Evolutionary conservation across 768 basidiomycete genomes (phyloP), one percentile per base, ranked within the genome.

Genomic region (Russula ochroleuca): DNA sequence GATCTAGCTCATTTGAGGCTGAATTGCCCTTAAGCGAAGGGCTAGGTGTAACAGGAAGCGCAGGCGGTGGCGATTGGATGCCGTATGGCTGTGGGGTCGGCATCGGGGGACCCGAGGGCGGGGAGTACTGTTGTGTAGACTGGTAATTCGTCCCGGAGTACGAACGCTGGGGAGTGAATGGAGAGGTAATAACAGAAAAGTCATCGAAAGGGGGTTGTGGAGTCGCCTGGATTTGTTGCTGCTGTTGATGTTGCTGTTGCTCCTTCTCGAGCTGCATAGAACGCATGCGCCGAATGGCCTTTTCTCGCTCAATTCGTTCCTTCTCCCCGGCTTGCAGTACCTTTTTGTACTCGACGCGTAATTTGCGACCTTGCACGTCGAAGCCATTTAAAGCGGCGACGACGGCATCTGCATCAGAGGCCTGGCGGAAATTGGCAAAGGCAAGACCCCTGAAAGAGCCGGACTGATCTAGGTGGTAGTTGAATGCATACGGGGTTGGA

Each of bases 281-380:
- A 69, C 92, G 87, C 95, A 99, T 99, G 65, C 97, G 84, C 67
- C 95, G 89, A 66, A 99, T 86, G 2, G 97, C 97, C 80, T 99
- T 99, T 79, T 98, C 96, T 62, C 96, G 80, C 76, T 99, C 97
- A 72, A 98, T 99, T 62, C 93, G 85, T 72, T 99, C 97, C 78
- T 99, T 99, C 77, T 99, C 97, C 54, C 96, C 95, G 4, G 95
- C 94, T 74, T 98, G 95, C n/a, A 99, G 78, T 9, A 98, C 96
- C 76, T 98, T 98, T 80, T 99, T 99, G 80, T 98, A 98, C 76
- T 99, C 97, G 61, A 98, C 96, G 48, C 97, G 90, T 56, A 99
- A 81, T 76, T 98, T 98, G 70, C 97, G 91, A 25, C 97, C 97
- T 70, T 94, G 91, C 38, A 97, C 90, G 70, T 95, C 94, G 73